These are phyloP conservation scores for Boletellus deceptivus DNA, from an alignment of 1,284 basidiomycete species.

Conservation along the genomic window DNA sequence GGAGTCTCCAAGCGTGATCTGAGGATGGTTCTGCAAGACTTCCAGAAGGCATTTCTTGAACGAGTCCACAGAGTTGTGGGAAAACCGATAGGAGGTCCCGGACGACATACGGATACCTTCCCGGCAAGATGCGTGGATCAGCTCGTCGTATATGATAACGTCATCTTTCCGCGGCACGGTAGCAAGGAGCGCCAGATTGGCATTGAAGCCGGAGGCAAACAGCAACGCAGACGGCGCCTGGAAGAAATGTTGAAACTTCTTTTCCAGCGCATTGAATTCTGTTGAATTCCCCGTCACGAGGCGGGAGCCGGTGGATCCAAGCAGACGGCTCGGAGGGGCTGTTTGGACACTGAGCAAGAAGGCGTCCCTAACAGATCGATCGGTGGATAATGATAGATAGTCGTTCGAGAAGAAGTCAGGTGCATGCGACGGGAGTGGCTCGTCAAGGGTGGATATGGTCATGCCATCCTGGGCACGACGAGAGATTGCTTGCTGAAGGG, in stretches of 20 bases:
- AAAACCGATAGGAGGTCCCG: slow-evolving; percentile 37
- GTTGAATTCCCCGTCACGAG: slow-evolving; percentile 48
- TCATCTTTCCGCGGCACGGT: slow-evolving; percentile 51
- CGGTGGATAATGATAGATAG: slow-evolving; percentile 54
- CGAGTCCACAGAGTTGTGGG: slow-evolving; percentile 45
- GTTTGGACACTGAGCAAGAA: slow-evolving; percentile 35
- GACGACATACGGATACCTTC: slow-evolving; percentile 51
- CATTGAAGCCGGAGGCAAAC: slow-evolving; percentile 63
- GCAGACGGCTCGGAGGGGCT: slow-evolving; percentile 27
- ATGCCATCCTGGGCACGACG: slow-evolving; percentile 4
- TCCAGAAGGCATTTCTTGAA: slow-evolving; percentile 26
- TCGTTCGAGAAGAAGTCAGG: slow-evolving; percentile 59
- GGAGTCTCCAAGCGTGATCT: slow-evolving; percentile 26
- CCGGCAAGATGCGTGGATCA: slow-evolving; percentile 58
- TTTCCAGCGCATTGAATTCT: slow-evolving; percentile 16
- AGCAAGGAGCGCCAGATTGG: slow-evolving; percentile 56
- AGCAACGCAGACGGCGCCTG: slow-evolving; percentile 43
- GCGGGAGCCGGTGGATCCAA: slow-evolving; percentile 60
- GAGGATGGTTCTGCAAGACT: slow-evolving; percentile 23
- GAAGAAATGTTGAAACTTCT: slow-evolving; percentile 13
- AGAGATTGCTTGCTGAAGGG: slow-evolving; percentile 19
- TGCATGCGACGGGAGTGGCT: slow-evolving; percentile 36
- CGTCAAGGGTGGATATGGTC: slow-evolving; percentile 12
- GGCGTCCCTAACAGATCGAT: slow-evolving; percentile 30
- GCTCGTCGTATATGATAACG: slow-evolving; percentile 55